These are phyloP conservation scores for Aaosphaeria arxii DNA, from an alignment of 2,329 filamentous ascomycete genomes.

Conservation along the genomic window DNA sequence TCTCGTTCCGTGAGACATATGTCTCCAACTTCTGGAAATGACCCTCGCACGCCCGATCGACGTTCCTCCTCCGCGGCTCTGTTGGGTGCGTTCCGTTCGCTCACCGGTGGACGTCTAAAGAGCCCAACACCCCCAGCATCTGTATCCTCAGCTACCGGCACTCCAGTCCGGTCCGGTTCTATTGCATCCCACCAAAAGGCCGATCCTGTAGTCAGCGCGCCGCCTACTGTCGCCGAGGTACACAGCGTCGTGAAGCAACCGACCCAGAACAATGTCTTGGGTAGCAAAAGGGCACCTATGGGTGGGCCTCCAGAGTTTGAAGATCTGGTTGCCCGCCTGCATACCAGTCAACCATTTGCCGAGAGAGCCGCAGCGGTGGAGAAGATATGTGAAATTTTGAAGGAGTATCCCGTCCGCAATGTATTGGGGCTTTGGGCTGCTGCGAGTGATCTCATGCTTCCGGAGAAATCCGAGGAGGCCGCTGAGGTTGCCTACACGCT, in stretches of 20 bases:
- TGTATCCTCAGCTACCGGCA: conserved; percentile 25
- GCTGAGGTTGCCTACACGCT: conserved; percentile 33
- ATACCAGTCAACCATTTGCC: conserved; percentile 18
- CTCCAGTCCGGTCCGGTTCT: conserved; percentile 28
- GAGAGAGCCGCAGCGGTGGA: conserved; percentile 30
- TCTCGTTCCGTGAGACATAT: conserved; percentile 17
- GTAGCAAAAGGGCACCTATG: conserved; percentile 5
- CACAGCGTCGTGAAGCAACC: conserved; percentile 19
- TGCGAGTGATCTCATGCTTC: conserved; percentile 36
- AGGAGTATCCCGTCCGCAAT: conserved; percentile 35
- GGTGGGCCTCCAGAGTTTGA: conserved; percentile 38
- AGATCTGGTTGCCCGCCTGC: conserved; percentile 28
- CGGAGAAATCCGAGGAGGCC: conserved; percentile 30
- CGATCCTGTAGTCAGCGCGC: conserved; percentile 17
- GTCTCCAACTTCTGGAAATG: conserved; percentile 36
- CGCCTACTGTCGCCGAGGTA: conserved; percentile 11
- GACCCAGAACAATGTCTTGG: conserved; percentile 4
- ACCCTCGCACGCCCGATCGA: conserved; percentile 36
- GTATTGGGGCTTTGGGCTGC: conserved; percentile 36
- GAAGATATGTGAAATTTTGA: conserved; percentile 31
- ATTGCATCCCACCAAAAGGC: conserved; percentile 15
- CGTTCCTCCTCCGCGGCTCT: conserved; percentile 37
- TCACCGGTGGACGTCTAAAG: conserved; percentile 35
- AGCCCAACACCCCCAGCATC: conserved; percentile 30
- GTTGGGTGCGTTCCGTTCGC: conserved; percentile 35